Conservation (phyloP, 106 monocot genomes). For the Allium fistulosum region DNA sequence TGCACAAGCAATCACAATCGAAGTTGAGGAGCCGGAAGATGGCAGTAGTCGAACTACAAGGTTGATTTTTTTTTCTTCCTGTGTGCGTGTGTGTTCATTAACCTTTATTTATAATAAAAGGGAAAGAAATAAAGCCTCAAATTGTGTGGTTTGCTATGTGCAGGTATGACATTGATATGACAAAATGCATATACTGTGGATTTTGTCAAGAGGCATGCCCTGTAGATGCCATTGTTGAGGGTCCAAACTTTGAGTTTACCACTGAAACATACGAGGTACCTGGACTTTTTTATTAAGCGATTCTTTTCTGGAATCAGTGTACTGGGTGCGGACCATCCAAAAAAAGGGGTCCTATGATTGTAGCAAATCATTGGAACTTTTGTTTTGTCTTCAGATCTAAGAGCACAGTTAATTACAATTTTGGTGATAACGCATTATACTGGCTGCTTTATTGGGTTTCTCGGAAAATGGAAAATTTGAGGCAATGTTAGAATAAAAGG, state of each 20-base stretch:
- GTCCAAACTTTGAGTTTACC: conserved; percentile 93
- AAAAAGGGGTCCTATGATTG: no score
- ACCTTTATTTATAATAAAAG: neutral
- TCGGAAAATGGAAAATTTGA: no score
- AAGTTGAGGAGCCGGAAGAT: conserved; percentile 96
- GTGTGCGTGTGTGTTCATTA: neutral
- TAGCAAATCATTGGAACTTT: neutral
- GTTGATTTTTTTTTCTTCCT: conserved; percentile 5
- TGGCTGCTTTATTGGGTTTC: no score
- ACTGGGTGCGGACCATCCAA: no score
- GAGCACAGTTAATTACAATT: no score
- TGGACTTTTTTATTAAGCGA: no score
- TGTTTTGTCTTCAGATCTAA: neutral
- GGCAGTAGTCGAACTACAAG: conserved; percentile 93
- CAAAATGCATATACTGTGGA: conserved; percentile 97
- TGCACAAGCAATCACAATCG: conserved; percentile 44
- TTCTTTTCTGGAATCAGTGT: no score
- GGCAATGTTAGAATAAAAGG: no score
- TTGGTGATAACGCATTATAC: no score
- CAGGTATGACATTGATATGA: conserved; percentile 99
- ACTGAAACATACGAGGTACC: conserved; percentile 42
- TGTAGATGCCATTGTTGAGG: conserved; percentile 96
- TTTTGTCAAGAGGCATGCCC: conserved; percentile 99
- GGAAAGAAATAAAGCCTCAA: no score
- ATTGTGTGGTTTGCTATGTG: neutral